Conservation (phyloP, 306 rosid genomes). For the Mimosa pudica region DNA sequence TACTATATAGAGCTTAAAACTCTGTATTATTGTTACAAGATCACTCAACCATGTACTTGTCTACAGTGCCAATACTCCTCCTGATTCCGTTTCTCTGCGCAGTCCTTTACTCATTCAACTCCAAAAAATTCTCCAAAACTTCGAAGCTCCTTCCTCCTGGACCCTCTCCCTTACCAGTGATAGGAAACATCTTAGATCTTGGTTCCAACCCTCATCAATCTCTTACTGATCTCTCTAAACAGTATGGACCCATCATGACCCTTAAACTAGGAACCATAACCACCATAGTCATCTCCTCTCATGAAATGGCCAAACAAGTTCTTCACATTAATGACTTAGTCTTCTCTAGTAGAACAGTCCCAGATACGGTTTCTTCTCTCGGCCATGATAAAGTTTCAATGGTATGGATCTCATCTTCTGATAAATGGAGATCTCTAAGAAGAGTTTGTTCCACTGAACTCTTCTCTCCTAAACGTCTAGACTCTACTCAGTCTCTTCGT, state of each 20-base stretch:
- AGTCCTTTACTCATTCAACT: neutral
- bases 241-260: constrained; percentile 34
- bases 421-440: constrained; percentile 41
- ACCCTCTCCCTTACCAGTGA: constrained; percentile 49
- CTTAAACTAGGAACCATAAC: constrained; percentile 36
- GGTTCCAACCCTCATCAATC: constrained; percentile 44
- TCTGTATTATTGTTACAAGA: no score
- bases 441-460: constrained; percentile 35
- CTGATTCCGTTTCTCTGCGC: neutral
- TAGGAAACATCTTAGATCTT: constrained; percentile 55
- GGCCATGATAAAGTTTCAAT: constrained; percentile 29
- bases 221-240: constrained; percentile 30
- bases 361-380: constrained; percentile 8
- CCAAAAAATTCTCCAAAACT: neutral
- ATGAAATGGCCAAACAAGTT: constrained; percentile 31
- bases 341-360: constrained; percentile 40
- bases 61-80: neutral
- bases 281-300: constrained; percentile 36
- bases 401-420: constrained; percentile 39
- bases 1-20: no score
- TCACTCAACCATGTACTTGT: neutral
- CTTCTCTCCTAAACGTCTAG: constrained; percentile 37
- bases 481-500: constrained; percentile 40
- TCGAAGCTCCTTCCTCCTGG: constrained; percentile 48
- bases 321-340: constrained; percentile 38